Evolutionary conservation across 2,329 filamentous ascomycete genomes (phyloP).

Genomic region (Ceratocystis variospora): DNA sequence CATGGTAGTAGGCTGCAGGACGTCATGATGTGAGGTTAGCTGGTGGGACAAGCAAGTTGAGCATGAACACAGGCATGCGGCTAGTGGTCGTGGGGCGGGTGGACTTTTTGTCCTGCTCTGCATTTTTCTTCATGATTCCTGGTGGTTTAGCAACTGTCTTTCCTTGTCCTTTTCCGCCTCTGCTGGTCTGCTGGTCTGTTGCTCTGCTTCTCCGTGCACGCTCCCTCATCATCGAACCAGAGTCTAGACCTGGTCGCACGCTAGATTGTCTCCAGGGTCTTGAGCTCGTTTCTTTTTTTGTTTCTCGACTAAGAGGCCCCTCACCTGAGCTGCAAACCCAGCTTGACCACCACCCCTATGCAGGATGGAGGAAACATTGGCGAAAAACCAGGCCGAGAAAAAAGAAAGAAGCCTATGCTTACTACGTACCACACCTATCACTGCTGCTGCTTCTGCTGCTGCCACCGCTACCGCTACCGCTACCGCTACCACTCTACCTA

Average conservation of each 20-base stretch:
- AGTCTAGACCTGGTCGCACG: neutral
- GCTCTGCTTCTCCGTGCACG: too few relatives aligned
- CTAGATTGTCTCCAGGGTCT: neutral
- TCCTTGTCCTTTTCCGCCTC: too few relatives aligned
- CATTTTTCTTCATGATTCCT: too few relatives aligned
- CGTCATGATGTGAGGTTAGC: neutral
- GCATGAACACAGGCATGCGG: neutral
- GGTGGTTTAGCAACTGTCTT: too few relatives aligned
- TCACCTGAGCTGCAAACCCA: constrained; percentile 1
- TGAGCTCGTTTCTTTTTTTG: neutral
- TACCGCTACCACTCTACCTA: neutral
- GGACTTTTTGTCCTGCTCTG: too few relatives aligned
- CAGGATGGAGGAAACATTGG: neutral
- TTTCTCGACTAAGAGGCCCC: neutral
- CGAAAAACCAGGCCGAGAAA: neutral
- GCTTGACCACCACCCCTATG: neutral
- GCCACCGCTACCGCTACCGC: neutral
- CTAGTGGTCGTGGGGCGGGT: too few relatives aligned
- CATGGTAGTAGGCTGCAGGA: neutral
- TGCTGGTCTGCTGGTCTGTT: too few relatives aligned
- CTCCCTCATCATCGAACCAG: neutral
- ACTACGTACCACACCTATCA: too few relatives aligned
- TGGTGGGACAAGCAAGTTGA: neutral
- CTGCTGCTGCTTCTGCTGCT: neutral
- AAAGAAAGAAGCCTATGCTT: neutral